A percentile compares a stretch with the other conserved stretches of the same genome.
phyloP scores from a whole-genome alignment of 768 basidiomycete genomes.

The Suillus variegatus region DNA sequence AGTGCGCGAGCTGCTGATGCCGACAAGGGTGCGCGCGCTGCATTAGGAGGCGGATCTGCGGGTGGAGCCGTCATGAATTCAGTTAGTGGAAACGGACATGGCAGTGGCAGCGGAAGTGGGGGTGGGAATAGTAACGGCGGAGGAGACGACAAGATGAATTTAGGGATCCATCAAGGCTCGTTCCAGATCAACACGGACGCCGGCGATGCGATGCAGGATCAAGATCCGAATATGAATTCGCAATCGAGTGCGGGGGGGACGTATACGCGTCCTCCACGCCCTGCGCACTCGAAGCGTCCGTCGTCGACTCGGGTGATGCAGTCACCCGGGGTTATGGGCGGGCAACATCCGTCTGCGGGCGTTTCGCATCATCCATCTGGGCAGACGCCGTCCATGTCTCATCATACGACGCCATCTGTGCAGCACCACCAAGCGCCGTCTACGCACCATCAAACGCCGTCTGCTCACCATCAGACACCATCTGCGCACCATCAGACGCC shows the following conservation, averaged over 20 bases:
- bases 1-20: constrained; percentile 62
- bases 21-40: constrained; percentile 29
- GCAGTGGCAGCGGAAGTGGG: constrained; percentile 12
- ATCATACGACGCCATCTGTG: background rate
- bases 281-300: background rate
- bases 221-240: background rate
- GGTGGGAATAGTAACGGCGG: constrained; percentile 1
- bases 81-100: constrained; percentile 11
- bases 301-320: background rate
- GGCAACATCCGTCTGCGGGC: background rate
- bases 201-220: constrained; percentile 1
- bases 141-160: constrained; percentile 30
- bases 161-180: constrained; percentile 53
- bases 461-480: background rate
- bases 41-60: constrained; percentile 23
- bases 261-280: constrained; percentile 2
- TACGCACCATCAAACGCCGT: background rate
- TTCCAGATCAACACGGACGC: constrained; percentile 46
- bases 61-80: constrained; percentile 19
- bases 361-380: background rate
- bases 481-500: background rate
- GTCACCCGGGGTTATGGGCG: background rate
- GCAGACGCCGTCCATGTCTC: background rate
- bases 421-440: background rate
- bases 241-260: background rate